Conservation (phyloP, 2,329 filamentous ascomycete genomes). For the Cadophora gregata region DNA sequence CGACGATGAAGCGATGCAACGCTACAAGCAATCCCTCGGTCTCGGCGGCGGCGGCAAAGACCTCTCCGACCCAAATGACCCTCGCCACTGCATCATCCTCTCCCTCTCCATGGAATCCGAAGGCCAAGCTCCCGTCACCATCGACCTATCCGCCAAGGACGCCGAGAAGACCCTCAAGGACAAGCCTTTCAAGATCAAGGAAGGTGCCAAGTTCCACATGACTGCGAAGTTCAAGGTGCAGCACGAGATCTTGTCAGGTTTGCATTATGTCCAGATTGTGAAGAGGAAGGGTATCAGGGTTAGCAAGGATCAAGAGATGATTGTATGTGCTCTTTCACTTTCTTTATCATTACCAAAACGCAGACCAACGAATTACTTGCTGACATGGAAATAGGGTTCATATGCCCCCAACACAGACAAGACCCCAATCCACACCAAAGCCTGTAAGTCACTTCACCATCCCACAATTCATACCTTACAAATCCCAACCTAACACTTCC, state of each 20-base stretch:
- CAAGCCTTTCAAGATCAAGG: constrained; percentile 97
- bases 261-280: constrained; percentile 95
- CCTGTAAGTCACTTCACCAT: constrained; percentile 68
- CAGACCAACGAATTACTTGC: neutral
- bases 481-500: constrained; percentile 15
- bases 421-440: constrained; percentile 85
- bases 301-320: constrained; percentile 97
- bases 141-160: constrained; percentile 79
- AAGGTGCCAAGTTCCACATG: constrained; percentile 93
- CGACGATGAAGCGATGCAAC: constrained; percentile 90
- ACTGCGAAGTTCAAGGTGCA: constrained; percentile 94
- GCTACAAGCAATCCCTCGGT: constrained; percentile 97
- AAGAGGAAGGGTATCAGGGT: constrained; percentile 87
- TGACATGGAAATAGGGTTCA: constrained; percentile 67
- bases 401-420: constrained; percentile 93
- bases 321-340: constrained; percentile 66
- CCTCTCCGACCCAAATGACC: constrained; percentile 78
- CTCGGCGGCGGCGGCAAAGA: constrained; percentile 74
- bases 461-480: constrained; percentile 7
- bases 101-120: constrained; percentile 86
- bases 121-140: constrained; percentile 83
- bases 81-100: constrained; percentile 90
- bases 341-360: neutral
- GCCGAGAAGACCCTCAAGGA: constrained; percentile 81
- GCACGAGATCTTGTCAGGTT: constrained; percentile 91